Conservation (phyloP, 2,329 filamentous ascomycete genomes). For the Neoarthrinium moseri region DNA sequence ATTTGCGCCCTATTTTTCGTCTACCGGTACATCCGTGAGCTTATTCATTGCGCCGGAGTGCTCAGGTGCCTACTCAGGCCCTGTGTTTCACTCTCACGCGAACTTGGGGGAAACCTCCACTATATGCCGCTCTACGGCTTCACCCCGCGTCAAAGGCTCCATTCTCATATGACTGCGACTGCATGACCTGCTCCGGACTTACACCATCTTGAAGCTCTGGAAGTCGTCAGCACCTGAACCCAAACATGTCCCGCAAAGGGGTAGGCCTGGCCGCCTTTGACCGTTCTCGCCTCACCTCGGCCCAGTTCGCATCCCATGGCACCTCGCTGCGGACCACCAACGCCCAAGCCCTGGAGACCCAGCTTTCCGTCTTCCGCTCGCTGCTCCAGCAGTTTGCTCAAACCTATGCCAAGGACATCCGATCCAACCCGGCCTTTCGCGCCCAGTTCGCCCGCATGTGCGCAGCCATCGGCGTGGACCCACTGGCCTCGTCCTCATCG, state of each 20-base stretch:
- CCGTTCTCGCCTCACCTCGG: slow-evolving; percentile 77
- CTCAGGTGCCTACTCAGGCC: too few species aligned
- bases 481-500: slow-evolving; percentile 75
- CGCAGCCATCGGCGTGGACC: slow-evolving; percentile 93
- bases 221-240: too few species aligned
- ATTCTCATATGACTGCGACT: too few species aligned
- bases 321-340: slow-evolving; percentile 82
- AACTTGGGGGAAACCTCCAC: too few species aligned
- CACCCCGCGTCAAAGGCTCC: too few species aligned
- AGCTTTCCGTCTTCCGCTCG: slow-evolving; percentile 94
- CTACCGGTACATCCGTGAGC: too few species aligned
- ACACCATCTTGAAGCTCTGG: too few species aligned
- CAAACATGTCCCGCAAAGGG: slow-evolving; percentile 70
- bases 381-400: slow-evolving; percentile 92
- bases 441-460: slow-evolving; percentile 99
- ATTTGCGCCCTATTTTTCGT: too few species aligned
- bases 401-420: slow-evolving; percentile 93
- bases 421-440: slow-evolving; percentile 90
- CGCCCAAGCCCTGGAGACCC: slow-evolving; percentile 81
- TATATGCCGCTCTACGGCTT: too few species aligned
- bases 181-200: too few species aligned
- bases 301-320: slow-evolving; percentile 89
- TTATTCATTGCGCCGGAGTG: too few species aligned
- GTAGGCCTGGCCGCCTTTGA: slow-evolving; percentile 91
- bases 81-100: too few species aligned